A percentile compares a stretch with the other conserved stretches of the same genome.
These are phyloP conservation scores for Schizopora paradoxa DNA, from an alignment of 1,284 basidiomycete genomes.

Conservation along the genomic window DNA sequence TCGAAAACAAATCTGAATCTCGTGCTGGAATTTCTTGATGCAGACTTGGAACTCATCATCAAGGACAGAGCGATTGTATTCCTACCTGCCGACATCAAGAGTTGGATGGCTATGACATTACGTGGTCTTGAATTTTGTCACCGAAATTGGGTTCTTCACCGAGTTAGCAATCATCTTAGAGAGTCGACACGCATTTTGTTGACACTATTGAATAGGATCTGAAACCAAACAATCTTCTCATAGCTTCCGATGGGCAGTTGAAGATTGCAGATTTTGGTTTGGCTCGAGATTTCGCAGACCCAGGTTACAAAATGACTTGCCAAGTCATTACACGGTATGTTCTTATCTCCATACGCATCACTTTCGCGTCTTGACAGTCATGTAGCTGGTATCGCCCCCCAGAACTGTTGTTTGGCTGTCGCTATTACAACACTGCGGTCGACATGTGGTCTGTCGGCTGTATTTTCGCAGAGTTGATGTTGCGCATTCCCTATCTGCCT, in stretches of 20 bases:
- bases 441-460: conserved; percentile 96
- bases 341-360: background rate
- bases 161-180: conserved; percentile 47
- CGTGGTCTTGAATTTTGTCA: conserved; percentile 97
- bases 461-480: conserved; percentile 94
- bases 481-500: conserved; percentile 89
- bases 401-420: conserved; percentile 83
- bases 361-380: conserved; percentile 2
- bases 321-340: conserved; percentile 91
- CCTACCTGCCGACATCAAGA: conserved; percentile 93
- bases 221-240: conserved; percentile 98
- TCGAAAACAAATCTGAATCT: conserved; percentile 96
- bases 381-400: conserved; percentile 95
- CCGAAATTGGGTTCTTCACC: conserved; percentile 88
- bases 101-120: conserved; percentile 98
- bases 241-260: conserved; percentile 85
- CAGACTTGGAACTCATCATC: conserved; percentile 97
- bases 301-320: conserved; percentile 93
- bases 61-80: conserved; percentile 91
- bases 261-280: conserved; percentile 99
- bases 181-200: background rate
- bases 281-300: conserved; percentile 91
- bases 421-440: conserved; percentile 84
- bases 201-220: conserved; percentile 31
- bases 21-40: conserved; percentile 95